Evolutionary conservation across 2,329 filamentous ascomycete species (phyloP), one percentile per base, ranked within the genome.

Genomic region (Fusarium nurragi): DNA sequence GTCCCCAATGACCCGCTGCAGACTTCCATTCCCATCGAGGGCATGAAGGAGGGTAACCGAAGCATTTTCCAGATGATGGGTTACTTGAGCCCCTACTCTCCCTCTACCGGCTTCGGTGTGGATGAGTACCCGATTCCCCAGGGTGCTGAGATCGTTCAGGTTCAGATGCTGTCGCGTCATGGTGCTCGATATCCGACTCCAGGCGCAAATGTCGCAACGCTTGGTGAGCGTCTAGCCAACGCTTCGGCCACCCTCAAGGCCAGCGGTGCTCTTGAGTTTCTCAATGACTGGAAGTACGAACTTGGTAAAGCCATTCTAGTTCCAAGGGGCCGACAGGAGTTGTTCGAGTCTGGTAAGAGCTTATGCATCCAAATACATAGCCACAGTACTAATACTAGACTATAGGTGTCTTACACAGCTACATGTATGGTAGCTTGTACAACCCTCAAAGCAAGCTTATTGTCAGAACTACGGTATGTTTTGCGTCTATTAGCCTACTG

Each of bases 61-160:
- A 90, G 86, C 76, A 90, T 93, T 68, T 93, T 92, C 76, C 82
- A 88, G 61, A 80, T 88, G 71, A 88, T 91, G 81, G 91, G 88
- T 45, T 81, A 71, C 55, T 76, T 93, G 26, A 87, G 86, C 36
- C 89, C 90, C 5, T 93, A 93, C 75, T 86, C 85, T 60, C 87
- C 90, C 0, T 88, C 89, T 53, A 85, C 89, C 0, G 91, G 91
- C 2, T 93, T 93, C 64, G 91, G 91, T 4, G 89, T 91, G 1
- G 80, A 89, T 16, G 91, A 94, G 75, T 90, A 89, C 68, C 81
- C 89, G 4, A 75, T 92, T 16, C 90, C 90, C 1, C 74, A 80
- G 8, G 89, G 87, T 13, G 85, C 90, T 0, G 87, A 89, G 56
- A 90, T 93, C 46, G 80, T 88, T 25, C 89, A 91, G 78, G 79